phyloP scores from a whole-genome alignment of 1,284 basidiomycete species.

The Peniophora sp. region DNA sequence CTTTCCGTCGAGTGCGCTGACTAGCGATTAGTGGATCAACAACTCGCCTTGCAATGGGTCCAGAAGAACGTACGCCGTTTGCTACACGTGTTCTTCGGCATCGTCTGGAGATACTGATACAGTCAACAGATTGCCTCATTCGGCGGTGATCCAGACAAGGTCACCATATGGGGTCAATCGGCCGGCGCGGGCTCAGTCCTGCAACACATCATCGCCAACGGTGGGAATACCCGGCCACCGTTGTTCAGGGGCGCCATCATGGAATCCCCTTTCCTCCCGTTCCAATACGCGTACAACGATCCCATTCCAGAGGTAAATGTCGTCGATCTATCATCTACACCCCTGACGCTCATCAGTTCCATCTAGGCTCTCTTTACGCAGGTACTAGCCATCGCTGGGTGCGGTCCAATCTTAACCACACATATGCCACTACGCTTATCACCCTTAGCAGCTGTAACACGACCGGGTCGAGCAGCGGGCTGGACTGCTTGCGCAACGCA shows the following conservation, averaged over 20 bases:
- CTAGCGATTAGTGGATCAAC: conserved; percentile 10
- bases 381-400: background rate
- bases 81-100: background rate
- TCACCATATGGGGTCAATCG: conserved; percentile 14
- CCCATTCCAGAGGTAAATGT: conserved; percentile 9
- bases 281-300: conserved; percentile 12
- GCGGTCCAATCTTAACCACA: background rate
- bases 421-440: background rate
- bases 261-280: conserved; percentile 12
- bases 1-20: background rate
- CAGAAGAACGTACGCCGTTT: conserved; percentile 10
- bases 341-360: background rate
- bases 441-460: background rate
- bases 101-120: background rate
- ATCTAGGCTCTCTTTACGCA: background rate
- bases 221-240: conserved; percentile 10
- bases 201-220: conserved; percentile 13
- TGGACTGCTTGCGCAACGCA: conserved; percentile 3
- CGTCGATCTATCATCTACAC: background rate
- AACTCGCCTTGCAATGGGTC: conserved; percentile 13
- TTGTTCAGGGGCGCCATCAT: conserved; percentile 12
- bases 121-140: conserved; percentile 11
- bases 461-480: background rate
- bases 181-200: conserved; percentile 14
- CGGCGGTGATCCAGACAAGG: conserved; percentile 16